Conservation (phyloP, 2,329 filamentous ascomycete species). For the Teratosphaeria viscida region DNA sequence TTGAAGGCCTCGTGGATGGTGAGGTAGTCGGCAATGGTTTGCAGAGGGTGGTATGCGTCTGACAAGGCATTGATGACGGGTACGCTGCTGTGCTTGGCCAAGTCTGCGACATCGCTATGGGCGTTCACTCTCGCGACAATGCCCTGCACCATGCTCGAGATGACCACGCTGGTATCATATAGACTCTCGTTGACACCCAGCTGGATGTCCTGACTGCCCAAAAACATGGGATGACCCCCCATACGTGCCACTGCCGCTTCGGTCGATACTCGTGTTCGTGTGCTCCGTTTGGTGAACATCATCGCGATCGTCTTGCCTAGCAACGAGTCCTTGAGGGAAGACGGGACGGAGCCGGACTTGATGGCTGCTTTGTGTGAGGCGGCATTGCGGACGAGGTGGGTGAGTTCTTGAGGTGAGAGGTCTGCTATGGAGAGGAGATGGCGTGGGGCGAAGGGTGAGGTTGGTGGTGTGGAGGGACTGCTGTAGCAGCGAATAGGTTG, state of each 20-base stretch:
- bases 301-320: conserved; percentile 76
- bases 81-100: conserved; percentile 38
- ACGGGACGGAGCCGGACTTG: conserved; percentile 55
- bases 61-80: conserved; percentile 55
- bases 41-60: conserved; percentile 84
- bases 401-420: conserved; percentile 68
- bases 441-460: conserved; percentile 55
- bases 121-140: conserved; percentile 43
- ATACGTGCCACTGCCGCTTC: conserved; percentile 82
- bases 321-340: conserved; percentile 51
- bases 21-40: conserved; percentile 87
- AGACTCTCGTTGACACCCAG: conserved; percentile 91
- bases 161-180: conserved; percentile 82
- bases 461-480: conserved; percentile 24
- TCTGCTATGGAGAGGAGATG: conserved; percentile 90
- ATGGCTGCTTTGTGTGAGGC: conserved; percentile 63
- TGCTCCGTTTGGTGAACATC: conserved; percentile 95
- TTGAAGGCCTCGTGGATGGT: conserved; percentile 75
- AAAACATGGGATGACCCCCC: conserved; percentile 91
- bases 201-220: conserved; percentile 93
- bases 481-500: conserved; percentile 12
- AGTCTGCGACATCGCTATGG: conserved; percentile 39
- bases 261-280: conserved; percentile 83
- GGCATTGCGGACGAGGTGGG: conserved; percentile 73
- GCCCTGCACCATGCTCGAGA: conserved; percentile 59